A percentile compares a stretch with the other conserved stretches of the same genome.
Conservation (phyloP, 2,329 filamentous ascomycete genomes). For the Colletotrichum siamense region DNA sequence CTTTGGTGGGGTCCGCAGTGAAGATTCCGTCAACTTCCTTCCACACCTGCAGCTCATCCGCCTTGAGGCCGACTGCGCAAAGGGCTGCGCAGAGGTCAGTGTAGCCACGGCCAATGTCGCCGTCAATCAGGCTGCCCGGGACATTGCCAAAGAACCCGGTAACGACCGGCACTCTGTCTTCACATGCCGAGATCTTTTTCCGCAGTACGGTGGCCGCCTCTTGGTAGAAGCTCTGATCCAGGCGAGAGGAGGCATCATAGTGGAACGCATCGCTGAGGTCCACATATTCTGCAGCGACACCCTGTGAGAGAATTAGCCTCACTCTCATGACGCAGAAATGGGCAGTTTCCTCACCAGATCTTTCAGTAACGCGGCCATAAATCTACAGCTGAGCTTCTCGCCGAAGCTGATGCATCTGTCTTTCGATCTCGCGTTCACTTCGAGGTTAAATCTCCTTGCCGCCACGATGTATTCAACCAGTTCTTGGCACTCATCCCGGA, state of each 20-base stretch:
- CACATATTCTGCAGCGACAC: conserved; percentile 86
- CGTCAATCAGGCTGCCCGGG: conserved; percentile 86
- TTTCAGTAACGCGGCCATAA: conserved; percentile 84
- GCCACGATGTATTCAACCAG: conserved; percentile 76
- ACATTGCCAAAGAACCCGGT: conserved; percentile 97
- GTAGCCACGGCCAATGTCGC: conserved; percentile 91
- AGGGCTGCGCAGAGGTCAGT: conserved; percentile 95
- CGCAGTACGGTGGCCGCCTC: conserved; percentile 65
- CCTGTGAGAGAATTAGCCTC: conserved; percentile 46
- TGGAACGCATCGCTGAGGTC: conserved; percentile 86
- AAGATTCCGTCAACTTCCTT: conserved; percentile 99
- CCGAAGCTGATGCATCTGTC: conserved; percentile 93
- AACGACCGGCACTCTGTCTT: conserved; percentile 74
- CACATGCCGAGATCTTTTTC: conserved; percentile 69
- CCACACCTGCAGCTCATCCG: conserved; percentile 94
- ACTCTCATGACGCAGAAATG: background rate
- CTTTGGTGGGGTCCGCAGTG: conserved; percentile 82
- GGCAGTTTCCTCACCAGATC: conserved; percentile 60
- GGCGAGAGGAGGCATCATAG: conserved; percentile 62
- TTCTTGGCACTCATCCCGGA: conserved; percentile 80
- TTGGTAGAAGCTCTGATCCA: conserved; percentile 75
- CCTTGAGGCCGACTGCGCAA: conserved; percentile 85
- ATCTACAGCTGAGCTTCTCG: conserved; percentile 92
- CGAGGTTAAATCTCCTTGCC: conserved; percentile 70
- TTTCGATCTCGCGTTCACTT: conserved; percentile 80